These are phyloP conservation scores for Meyerozyma smithsonii DNA, from an alignment of 1,139 yeast genomes.

Conservation along the genomic window DNA sequence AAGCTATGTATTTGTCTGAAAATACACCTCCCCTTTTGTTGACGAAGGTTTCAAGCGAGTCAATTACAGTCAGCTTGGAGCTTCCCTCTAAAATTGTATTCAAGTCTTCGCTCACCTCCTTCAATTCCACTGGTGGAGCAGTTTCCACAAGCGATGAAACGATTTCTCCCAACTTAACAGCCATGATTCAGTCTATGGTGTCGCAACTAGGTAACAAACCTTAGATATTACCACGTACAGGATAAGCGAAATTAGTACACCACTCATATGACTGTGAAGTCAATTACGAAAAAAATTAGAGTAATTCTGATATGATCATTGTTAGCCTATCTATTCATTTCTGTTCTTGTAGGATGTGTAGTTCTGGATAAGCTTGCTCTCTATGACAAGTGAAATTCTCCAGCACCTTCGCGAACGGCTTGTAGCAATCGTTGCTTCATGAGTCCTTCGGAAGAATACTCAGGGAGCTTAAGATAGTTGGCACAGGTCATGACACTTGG, in stretches of 20 bases:
- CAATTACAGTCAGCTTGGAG: slow-evolving; percentile 20
- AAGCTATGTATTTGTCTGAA: slow-evolving; percentile 29
- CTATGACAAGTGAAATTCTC: slow-evolving; percentile 75
- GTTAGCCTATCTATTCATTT: not conserved
- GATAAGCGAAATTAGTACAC: not conserved
- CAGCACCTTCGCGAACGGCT: slow-evolving; percentile 86
- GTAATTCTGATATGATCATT: too few relatives aligned
- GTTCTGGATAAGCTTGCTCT: too few relatives aligned
- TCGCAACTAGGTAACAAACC: too few relatives aligned
- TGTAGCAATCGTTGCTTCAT: slow-evolving; percentile 55
- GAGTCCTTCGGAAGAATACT: slow-evolving; percentile 60
- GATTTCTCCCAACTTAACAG: slow-evolving; percentile 19
- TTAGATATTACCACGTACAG: too few relatives aligned
- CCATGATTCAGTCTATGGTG: too few relatives aligned
- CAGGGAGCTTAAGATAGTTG: slow-evolving; percentile 84
- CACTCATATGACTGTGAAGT: not conserved
- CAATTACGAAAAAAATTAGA: too few relatives aligned
- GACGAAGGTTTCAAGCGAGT: slow-evolving; percentile 27
- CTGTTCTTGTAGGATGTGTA: too few relatives aligned
- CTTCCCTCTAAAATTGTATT: slow-evolving; percentile 20
- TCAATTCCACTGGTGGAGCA: slow-evolving; percentile 42
- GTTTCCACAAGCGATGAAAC: slow-evolving; percentile 31
- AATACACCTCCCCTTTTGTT: slow-evolving; percentile 28
- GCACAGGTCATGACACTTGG: slow-evolving; percentile 99
- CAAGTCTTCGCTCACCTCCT: slow-evolving; percentile 25